Conservation (phyloP, 345 rosid genomes). For the Boechera stricta region DNA sequence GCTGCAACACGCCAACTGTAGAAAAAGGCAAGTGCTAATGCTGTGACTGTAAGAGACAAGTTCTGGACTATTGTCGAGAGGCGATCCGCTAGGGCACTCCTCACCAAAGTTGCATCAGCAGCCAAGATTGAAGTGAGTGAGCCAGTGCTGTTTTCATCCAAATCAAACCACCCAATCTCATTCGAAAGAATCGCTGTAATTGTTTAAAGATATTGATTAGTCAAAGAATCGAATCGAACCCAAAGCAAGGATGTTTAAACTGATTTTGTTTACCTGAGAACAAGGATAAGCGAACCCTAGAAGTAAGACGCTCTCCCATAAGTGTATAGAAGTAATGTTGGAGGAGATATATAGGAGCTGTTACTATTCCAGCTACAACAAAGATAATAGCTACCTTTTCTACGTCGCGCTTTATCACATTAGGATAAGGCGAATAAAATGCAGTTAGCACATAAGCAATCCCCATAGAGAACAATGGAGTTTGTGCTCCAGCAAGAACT, state of each 20-base stretch:
- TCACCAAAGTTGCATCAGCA: conserved; percentile 78
- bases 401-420: conserved; percentile 56
- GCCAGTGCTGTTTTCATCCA: conserved; percentile 77
- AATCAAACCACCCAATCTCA: conserved; percentile 93
- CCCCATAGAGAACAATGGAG: conserved; percentile 76
- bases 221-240: no score
- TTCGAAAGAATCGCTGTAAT: conserved; percentile 76
- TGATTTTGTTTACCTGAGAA: conserved; percentile 63
- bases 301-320: conserved; percentile 85
- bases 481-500: conserved; percentile 69
- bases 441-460: conserved; percentile 67
- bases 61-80: conserved; percentile 83
- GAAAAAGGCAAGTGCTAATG: conserved; percentile 66
- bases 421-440: conserved; percentile 58
- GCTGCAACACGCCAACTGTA: conserved; percentile 85
- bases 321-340: conserved; percentile 81
- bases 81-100: conserved; percentile 82
- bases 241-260: background rate
- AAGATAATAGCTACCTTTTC: conserved; percentile 55
- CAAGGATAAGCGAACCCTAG: conserved; percentile 72
- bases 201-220: conserved; percentile 10
- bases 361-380: conserved; percentile 53
- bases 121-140: conserved; percentile 71
- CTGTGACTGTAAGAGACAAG: conserved; percentile 67
- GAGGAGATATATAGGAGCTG: conserved; percentile 68